Evolutionary conservation across 768 basidiomycete species (phyloP).

Genomic region (Leccinellum luteum): DNA sequence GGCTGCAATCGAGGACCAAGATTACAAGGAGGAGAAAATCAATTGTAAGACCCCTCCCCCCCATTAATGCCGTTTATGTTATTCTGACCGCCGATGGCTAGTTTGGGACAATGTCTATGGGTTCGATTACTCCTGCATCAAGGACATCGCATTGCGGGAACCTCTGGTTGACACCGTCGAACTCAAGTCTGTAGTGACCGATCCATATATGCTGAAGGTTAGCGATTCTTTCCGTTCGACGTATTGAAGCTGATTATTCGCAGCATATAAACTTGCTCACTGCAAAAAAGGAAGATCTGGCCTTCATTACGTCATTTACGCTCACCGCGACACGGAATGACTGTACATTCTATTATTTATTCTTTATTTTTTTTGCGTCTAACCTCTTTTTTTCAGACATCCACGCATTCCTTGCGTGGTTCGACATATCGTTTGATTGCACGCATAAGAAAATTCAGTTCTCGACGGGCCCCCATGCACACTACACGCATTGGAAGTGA

Average conservation of each 20-base stretch:
- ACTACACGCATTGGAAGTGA: conserved; percentile 96
- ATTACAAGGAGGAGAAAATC: conserved; percentile 99
- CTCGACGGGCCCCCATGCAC: conserved; percentile 96
- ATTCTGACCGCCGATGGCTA: conserved; percentile 32
- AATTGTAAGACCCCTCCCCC: conserved; percentile 69
- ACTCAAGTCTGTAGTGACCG: conserved; percentile 89
- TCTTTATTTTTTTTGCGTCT: neutral
- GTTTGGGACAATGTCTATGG: conserved; percentile 99
- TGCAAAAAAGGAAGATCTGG: conserved; percentile 92
- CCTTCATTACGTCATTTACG: conserved; percentile 78
- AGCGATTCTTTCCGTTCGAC: conserved; percentile 8
- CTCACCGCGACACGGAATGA: conserved; percentile 86
- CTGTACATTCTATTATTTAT: conserved; percentile 52
- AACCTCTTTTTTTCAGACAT: conserved; percentile 54
- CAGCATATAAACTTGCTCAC: conserved; percentile 89
- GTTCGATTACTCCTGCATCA: conserved; percentile 99
- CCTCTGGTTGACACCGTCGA: conserved; percentile 99
- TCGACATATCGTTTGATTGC: conserved; percentile 93
- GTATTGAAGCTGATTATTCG: conserved; percentile 2
- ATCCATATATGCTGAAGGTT: conserved; percentile 88
- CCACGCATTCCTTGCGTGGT: conserved; percentile 99
- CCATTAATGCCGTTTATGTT: neutral
- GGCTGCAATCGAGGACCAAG: conserved; percentile 98
- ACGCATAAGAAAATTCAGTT: conserved; percentile 96
- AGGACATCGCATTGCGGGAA: conserved; percentile 94